These are phyloP conservation scores for Parachaetomium inaequale DNA, from an alignment of 495 filamentous ascomycete genomes.

Conservation along the genomic window DNA sequence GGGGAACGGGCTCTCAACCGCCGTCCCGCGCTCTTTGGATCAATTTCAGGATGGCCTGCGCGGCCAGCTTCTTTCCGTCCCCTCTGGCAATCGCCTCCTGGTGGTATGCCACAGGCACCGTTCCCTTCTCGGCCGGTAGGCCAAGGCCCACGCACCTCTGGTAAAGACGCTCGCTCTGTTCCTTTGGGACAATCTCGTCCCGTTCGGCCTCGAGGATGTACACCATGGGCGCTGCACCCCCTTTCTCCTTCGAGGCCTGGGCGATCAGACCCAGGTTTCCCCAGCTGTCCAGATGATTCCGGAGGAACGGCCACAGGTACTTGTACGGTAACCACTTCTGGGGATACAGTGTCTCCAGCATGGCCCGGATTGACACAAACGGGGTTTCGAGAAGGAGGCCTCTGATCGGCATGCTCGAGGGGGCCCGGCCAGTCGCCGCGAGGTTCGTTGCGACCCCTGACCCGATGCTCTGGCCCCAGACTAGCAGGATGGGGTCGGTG, in stretches of 20 bases:
- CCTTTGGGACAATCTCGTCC: constrained; percentile 65
- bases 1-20: constrained; percentile 6
- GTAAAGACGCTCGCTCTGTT: constrained; percentile 51
- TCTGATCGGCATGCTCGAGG: constrained; percentile 25
- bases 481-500: constrained; percentile 45
- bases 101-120: constrained; percentile 42
- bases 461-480: constrained; percentile 85
- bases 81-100: constrained; percentile 44
- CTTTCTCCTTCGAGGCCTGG: constrained; percentile 19
- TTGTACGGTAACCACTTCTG: constrained; percentile 78
- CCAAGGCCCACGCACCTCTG: constrained; percentile 41
- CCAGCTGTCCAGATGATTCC: constrained; percentile 47
- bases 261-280: constrained; percentile 40
- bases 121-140: constrained; percentile 36
- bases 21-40: constrained; percentile 18
- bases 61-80: constrained; percentile 41
- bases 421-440: constrained; percentile 27
- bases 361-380: constrained; percentile 65
- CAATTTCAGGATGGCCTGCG: constrained; percentile 32
- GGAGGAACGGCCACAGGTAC: constrained; percentile 48
- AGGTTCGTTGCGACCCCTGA: constrained; percentile 55
- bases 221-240: constrained; percentile 36
- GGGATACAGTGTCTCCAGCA: constrained; percentile 72
- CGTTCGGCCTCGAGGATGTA: constrained; percentile 59
- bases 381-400: constrained; percentile 73